A percentile compares a stretch with the other conserved stretches of the same genome.
These are phyloP conservation scores for Carpinus fangiana DNA, from an alignment of 306 rosid genomes.

Conservation along the genomic window DNA sequence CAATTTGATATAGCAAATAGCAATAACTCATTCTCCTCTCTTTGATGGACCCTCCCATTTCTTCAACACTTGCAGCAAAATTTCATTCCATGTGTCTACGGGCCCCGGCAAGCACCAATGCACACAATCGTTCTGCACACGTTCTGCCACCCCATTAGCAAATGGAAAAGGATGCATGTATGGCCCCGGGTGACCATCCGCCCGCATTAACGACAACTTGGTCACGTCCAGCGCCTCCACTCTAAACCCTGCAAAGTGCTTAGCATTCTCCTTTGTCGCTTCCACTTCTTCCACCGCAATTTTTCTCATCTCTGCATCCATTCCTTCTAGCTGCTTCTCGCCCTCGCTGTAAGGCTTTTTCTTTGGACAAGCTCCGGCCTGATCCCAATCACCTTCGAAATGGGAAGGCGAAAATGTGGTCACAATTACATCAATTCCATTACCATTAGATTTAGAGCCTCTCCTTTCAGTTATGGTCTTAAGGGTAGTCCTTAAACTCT, in stretches of 20 bases:
- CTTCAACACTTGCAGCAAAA: conserved; percentile 56
- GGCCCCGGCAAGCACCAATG: conserved; percentile 99
- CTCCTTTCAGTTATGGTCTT: conserved; percentile 50
- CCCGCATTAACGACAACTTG: conserved; percentile 64
- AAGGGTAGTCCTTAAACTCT: conserved; percentile 64
- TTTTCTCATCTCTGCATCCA: conserved; percentile 77
- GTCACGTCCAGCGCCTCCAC: conserved; percentile 77
- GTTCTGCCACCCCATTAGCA: conserved; percentile 58
- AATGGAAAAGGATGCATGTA: conserved; percentile 83
- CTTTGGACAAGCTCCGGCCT: conserved; percentile 80
- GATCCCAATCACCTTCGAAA: conserved; percentile 95
- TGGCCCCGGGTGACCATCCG: conserved; percentile 94
- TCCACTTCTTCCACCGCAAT: conserved; percentile 73
- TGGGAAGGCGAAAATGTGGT: conserved; percentile 91
- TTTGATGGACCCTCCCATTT: conserved; percentile 41
- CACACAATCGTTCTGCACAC: conserved; percentile 84
- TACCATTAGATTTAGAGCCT: conserved; percentile 12
- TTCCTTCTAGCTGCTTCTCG: conserved; percentile 70
- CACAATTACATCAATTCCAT: conserved; percentile 48
- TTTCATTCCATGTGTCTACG: conserved; percentile 90
- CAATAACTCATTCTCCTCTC: conserved; percentile 30
- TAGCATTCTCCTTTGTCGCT: conserved; percentile 47
- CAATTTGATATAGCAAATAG: not conserved
- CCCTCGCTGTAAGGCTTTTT: conserved; percentile 49
- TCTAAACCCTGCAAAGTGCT: conserved; percentile 31